Evolutionary conservation across 116 monocot genomes (phyloP), one percentile per base, ranked within the genome.

Genomic region (Papilionanthe hybrid): DNA sequence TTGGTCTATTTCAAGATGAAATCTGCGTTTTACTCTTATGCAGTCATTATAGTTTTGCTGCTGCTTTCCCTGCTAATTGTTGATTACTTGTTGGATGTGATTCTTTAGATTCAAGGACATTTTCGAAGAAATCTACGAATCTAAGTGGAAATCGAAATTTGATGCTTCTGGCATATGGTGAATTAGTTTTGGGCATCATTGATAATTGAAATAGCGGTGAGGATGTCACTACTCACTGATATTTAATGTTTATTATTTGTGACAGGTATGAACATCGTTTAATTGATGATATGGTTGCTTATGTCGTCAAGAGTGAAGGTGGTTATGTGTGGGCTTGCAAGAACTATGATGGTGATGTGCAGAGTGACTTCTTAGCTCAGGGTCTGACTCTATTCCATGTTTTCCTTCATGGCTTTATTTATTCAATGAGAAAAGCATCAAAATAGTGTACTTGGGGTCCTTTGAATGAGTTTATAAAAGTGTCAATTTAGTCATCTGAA

Each of bases 221-320:
- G 69, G 15, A 18, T 69, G 69, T 5, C 32, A 37, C 32, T 32
- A 13, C 11, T 69, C 32, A 37, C 32, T 32, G 12, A 37, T 69
- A 69, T 57, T 45, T 79, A 20, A 77, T 75, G 32, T 9, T 80
- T 77, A 5, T 72, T 66, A 48, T 72, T 32, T 30, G 37, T 77
- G 57, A 23, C 79, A 98, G 94, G 98, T 98, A 98, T 85, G 98
- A 98, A 58, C 98, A 94, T 77, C 88, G 94, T 37, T 90, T 98
- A 12, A 98, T 98, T 80, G 98, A 98, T 83, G 98, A 98, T 82
- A 98, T 98, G 98, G 98, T 98, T 82, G 98, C 98, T 7, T 98
- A 98, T 91, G 98, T 94, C 42, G 83, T 98, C 28, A 98, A 94
- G 90, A 98, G 98, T 76, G 94, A 94, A 58, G 98, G 98, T 42